phyloP scores from a whole-genome alignment of 768 basidiomycete genomes.

The Lentinula lateritia region DNA sequence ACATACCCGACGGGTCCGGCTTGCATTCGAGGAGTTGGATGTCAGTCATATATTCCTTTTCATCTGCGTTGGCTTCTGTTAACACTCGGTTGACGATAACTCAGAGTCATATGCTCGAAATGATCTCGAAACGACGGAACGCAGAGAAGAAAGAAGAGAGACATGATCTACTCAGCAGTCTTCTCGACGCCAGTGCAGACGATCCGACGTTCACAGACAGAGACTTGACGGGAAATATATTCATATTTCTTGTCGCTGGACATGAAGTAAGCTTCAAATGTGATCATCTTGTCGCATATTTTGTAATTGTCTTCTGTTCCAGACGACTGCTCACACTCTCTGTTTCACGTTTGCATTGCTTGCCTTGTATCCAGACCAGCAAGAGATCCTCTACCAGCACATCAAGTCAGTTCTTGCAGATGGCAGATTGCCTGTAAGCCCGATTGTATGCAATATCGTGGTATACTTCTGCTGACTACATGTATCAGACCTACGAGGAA shows the following conservation, averaged over 20 bases:
- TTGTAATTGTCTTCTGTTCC: slow-evolving; percentile 4
- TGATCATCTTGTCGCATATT: background rate
- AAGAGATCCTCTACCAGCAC: slow-evolving; percentile 29
- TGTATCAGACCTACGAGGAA: slow-evolving; percentile 32
- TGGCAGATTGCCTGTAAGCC: slow-evolving; percentile 24
- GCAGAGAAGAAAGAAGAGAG: slow-evolving; percentile 31
- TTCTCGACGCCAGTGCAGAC: slow-evolving; percentile 44
- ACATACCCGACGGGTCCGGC: slow-evolving; percentile 21
- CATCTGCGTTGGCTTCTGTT: background rate
- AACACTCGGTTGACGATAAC: background rate
- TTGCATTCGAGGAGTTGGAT: slow-evolving; percentile 38
- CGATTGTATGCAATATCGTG: background rate
- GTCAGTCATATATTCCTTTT: slow-evolving; percentile 18
- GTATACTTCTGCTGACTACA: background rate
- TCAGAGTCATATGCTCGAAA: slow-evolving; percentile 44
- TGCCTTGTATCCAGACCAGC: slow-evolving; percentile 31
- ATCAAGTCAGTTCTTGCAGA: slow-evolving; percentile 26
- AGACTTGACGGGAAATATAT: slow-evolving; percentile 34
- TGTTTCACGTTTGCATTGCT: slow-evolving; percentile 34
- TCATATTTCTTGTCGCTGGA: slow-evolving; percentile 53
- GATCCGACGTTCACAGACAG: slow-evolving; percentile 3
- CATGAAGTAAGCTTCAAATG: slow-evolving; percentile 39
- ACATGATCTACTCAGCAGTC: slow-evolving; percentile 47
- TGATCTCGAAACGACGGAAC: slow-evolving; percentile 40
- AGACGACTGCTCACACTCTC: slow-evolving; percentile 32